Evolutionary conservation across 2,329 filamentous ascomycete genomes (phyloP).

Genomic region (Graphium sp.): DNA sequence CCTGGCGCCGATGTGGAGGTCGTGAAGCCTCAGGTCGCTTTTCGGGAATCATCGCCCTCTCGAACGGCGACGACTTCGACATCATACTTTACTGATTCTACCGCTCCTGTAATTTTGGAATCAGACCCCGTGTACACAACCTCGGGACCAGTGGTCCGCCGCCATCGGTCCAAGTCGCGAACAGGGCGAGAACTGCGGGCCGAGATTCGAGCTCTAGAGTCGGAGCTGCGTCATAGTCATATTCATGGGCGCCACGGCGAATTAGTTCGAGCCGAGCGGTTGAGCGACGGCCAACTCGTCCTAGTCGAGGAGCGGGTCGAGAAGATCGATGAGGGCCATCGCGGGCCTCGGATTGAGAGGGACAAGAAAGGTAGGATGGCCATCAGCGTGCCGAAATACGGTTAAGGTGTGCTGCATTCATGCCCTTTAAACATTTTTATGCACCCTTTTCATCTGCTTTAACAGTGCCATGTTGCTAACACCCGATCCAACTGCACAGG

Average conservation of each 20-base stretch:
- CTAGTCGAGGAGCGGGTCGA: conserved; percentile 45
- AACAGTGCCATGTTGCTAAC: too few species aligned
- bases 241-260: conserved; percentile 22
- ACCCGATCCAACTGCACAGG: too few species aligned
- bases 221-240: conserved; percentile 25
- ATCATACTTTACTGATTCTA: too few species aligned
- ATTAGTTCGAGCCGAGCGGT: conserved; percentile 36
- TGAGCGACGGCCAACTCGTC: conserved; percentile 44
- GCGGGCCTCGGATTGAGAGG: conserved; percentile 58
- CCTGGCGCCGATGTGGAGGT: conserved; percentile 10
- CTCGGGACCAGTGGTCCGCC: conserved; percentile 24
- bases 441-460: too few species aligned
- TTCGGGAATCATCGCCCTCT: conserved; percentile 1
- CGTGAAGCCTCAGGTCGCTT: background rate
- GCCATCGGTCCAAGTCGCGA: conserved; percentile 22
- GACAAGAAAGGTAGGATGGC: conserved; percentile 94
- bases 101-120: too few species aligned
- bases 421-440: too few species aligned
- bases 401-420: conserved; percentile 39
- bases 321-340: conserved; percentile 32
- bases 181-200: conserved; percentile 49
- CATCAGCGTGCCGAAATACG: conserved; percentile 62
- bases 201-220: conserved; percentile 57
- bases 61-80: conserved; percentile 1
- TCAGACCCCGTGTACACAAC: too few species aligned